phyloP scores from a whole-genome alignment of 257 asterid genomes.

The Solanum habrochaites region DNA sequence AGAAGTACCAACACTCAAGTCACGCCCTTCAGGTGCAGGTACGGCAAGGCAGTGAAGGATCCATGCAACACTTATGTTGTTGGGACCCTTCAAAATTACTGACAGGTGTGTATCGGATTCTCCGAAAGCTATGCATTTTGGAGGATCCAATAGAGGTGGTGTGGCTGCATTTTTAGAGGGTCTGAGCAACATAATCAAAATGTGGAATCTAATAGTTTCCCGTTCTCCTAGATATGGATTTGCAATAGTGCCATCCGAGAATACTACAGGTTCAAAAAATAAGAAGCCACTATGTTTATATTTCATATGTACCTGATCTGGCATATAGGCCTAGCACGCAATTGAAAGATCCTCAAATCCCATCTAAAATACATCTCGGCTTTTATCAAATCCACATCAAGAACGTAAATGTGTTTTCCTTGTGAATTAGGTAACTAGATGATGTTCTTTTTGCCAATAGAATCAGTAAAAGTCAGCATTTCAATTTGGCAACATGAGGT shows the following conservation, averaged over 20 bases:
- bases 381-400: not conserved
- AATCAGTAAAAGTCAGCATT: not conserved
- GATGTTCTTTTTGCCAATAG: not conserved
- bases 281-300: not conserved
- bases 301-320: not conserved
- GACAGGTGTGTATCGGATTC: not conserved
- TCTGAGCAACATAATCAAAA: not conserved
- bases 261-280: not conserved
- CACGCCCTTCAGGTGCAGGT: not conserved
- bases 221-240: not conserved
- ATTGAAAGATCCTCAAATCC: not conserved
- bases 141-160: not conserved
- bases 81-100: not conserved
- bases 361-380: too few relatives aligned
- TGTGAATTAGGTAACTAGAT: not conserved
- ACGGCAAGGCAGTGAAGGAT: not conserved
- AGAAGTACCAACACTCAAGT: not conserved
- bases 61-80: not conserved
- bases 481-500: not conserved
- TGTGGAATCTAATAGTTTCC: not conserved
- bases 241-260: not conserved
- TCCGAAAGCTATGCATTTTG: not conserved
- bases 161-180: not conserved
- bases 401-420: not conserved
- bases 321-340: not conserved